Base-by-base conservation (phyloP, 2,329 filamentous ascomycete species). In the Hypoxylon sp. region DNA sequence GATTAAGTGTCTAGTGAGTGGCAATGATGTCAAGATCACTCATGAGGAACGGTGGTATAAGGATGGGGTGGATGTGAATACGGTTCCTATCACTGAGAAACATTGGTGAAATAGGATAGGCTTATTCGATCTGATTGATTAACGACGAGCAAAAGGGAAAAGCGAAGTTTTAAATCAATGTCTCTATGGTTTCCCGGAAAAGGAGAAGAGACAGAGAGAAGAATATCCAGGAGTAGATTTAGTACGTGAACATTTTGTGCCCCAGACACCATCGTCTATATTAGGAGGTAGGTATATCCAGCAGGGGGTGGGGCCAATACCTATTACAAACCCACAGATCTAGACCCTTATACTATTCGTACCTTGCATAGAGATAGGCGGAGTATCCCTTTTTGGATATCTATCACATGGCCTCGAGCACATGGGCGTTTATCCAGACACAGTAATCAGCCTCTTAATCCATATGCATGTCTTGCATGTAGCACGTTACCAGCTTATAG, bases 11-110 rank as follows among this genome's bases (percentile, higher is more conserved):
- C 50, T 48, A 68, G 65, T 92, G 90, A 91, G 89, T 72, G 90
- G 87, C 0, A 92, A 92, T 67, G 88, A 92, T 75, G 81, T 92
- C 37, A 84, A 82, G 72, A 89, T 92, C 54, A 70, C 64, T 0
- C 85, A 89, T 24, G 79, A 76, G 34, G 87, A 89, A 74, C 81
- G 90, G 44, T 93, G 90, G 89, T 92, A 89, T 73, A 85, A 80
- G 70, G 86, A 90, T 1, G 89, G 85, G 0, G 85, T 91, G 1
- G 87, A 93, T 73, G 87, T 92, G 1, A 87, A 93, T 70, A 72
- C 78, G 1, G 89, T 92, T 0, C 77, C 85, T 0, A 92, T 93
- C 69, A 78, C 79, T 2, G 90, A 91, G 78, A 81, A 83, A 74
- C 89, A 92, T 77, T 92, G 89, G 90, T 88, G 77, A 58, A n/a